Conservation (phyloP, 495 filamentous ascomycete species). For the Gamarada debralockiae region DNA sequence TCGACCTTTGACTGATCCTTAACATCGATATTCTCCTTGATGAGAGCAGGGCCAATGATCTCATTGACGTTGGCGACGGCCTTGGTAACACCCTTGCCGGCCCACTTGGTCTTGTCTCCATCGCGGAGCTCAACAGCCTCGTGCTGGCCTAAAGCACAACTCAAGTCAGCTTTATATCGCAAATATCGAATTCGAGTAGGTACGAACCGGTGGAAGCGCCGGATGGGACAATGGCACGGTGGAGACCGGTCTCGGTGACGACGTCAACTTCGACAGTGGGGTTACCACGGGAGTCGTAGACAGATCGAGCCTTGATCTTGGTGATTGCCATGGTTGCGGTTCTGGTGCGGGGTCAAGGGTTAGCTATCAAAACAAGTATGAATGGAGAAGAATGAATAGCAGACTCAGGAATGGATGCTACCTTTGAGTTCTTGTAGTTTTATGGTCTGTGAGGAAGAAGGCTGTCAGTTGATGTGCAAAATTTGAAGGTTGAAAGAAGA, state of each 20-base stretch:
- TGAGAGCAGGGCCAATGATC: conserved; percentile 83
- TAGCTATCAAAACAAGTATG: not conserved
- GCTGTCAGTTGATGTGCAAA: conserved; percentile 18
- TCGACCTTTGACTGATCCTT: conserved; percentile 96
- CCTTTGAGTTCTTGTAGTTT: conserved; percentile 14
- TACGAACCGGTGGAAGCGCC: conserved; percentile 91
- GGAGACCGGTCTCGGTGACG: conserved; percentile 91
- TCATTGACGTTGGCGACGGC: conserved; percentile 97
- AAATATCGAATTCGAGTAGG: conserved; percentile 1
- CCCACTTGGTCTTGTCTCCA: conserved; percentile 96
- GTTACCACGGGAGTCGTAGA: conserved; percentile 99
- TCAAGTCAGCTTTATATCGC: conserved; percentile 10
- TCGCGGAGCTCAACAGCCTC: conserved; percentile 99
- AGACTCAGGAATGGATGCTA: conserved; percentile 1
- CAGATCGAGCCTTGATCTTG: conserved; percentile 96
- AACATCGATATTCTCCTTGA: conserved; percentile 90
- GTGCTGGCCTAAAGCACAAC: conserved; percentile 68
- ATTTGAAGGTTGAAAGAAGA: conserved; percentile 14
- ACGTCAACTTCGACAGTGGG: conserved; percentile 92
- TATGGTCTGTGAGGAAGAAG: conserved; percentile 5
- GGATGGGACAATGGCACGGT: conserved; percentile 98
- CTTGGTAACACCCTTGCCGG: conserved; percentile 93
- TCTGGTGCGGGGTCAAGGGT: conserved; percentile 20
- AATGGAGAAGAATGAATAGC: not conserved
- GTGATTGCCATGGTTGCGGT: conserved; percentile 76